Base-by-base conservation (phyloP, 805 yeast species). In the Monosporozyma servazzii region DNA sequence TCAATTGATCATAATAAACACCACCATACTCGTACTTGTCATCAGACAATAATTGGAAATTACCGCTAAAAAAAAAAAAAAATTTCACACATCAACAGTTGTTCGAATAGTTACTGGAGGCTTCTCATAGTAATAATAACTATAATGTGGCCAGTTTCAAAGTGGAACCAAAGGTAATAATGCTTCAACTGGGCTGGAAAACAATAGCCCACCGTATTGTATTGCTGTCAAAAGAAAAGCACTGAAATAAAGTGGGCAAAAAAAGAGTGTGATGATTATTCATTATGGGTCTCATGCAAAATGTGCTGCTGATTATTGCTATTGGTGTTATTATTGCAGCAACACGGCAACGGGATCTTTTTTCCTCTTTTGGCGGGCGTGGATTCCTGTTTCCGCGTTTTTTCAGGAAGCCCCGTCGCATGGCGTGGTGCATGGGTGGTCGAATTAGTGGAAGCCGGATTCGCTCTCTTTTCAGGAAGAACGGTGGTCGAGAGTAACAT, bases 331-430 rank as follows among this genome's bases (percentile, higher is more conserved):
- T 25, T 25, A 25, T 25, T 25, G 27, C 27, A 25, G 7, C 27
- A 25, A 25, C 5, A 25, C 27, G 27, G 27, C 27, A 25, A 5
- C 27, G 27, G 27, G 27, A 25, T 25, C 27, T 30, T 30, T 30
- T 33, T 25, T 23, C 39, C 25, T 11, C 29, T 37, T 37, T 18
- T 5, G 27, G 23, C n/a, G n/a, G 23, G 41, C 41, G 23, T 23
- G 41, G 41, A 18, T 37, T 37, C 41, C 41, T 37, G 41, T 37
- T 39, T 39, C 18, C 10, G 42, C 18, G 13, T 6, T 8, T 39
- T 45, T 50, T 45, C 41, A 40, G 51, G 52, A 51, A 45, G 37
- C 53, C 45, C 45, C 29, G 23, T 17, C 21, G 17, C 17, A 23
- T 5, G 27, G 30, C 13, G 44, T 13, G 44, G 44, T 41, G 44